Percentiles rank a stretch among this genome's conserved stretches.
Conservation (phyloP, 1,139 yeast genomes). For the Pneumocystis wakefieldiae region DNA sequence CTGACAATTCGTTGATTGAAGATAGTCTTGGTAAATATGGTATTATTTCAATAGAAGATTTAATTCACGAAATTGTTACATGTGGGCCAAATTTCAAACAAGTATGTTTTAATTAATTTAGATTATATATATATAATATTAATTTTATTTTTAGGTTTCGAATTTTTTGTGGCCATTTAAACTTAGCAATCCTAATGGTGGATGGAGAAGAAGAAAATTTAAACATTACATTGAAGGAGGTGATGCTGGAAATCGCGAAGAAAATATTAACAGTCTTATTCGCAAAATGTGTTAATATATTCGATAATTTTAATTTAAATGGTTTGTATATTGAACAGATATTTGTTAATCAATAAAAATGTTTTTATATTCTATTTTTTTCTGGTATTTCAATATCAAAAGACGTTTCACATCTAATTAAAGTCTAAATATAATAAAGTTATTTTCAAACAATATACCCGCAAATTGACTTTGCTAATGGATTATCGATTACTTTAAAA, state of each 20-base stretch:
- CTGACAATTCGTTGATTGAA: slow-evolving; percentile 91
- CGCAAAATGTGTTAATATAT: slow-evolving; percentile 75
- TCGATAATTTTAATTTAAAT: background rate
- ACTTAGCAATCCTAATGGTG: slow-evolving; percentile 98
- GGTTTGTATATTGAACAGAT: background rate
- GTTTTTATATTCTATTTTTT: background rate
- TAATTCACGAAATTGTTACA: slow-evolving; percentile 96
- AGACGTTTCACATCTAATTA: background rate
- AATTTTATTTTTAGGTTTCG: slow-evolving; percentile 99
- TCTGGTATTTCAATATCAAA: background rate
- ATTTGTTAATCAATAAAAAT: background rate
- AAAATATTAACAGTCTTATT: slow-evolving; percentile 92
- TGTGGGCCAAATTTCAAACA: slow-evolving; percentile 14
- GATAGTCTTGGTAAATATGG: slow-evolving; percentile 91
- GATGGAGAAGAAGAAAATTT: slow-evolving; percentile 99
- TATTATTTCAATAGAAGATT: slow-evolving; percentile 88
- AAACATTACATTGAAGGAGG: slow-evolving; percentile 99
- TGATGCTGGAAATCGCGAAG: slow-evolving; percentile 99
- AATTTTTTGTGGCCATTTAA: slow-evolving; percentile 99
- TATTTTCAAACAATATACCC: slow-evolving; percentile 30
- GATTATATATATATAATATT: slow-evolving; percentile 49
- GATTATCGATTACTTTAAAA: slow-evolving; percentile 81
- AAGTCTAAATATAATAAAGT: too few species aligned
- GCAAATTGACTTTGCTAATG: slow-evolving; percentile 79
- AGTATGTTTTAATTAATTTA: background rate